Conservation (phyloP, 805 yeast species). For the Candida ascalaphidarum region DNA sequence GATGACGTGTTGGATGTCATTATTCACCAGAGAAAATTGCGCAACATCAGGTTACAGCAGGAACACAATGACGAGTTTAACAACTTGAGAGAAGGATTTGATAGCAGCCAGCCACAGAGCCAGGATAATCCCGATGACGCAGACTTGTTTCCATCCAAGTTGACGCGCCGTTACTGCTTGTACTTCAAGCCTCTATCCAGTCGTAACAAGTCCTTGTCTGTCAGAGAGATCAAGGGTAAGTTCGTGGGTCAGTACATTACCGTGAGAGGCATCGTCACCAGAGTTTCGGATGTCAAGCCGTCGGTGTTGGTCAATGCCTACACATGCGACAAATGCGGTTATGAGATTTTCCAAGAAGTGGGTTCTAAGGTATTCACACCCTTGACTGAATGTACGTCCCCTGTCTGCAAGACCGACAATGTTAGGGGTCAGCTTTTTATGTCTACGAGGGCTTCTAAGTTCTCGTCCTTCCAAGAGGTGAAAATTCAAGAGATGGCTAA, state of each 20-base stretch:
- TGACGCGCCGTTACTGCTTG: constrained; percentile 78
- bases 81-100: constrained; percentile 29
- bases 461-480: constrained; percentile 91
- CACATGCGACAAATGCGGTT: constrained; percentile 96
- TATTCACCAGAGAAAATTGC: constrained; percentile 77
- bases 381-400: constrained; percentile 77
- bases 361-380: constrained; percentile 79
- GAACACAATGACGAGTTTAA: constrained; percentile 57
- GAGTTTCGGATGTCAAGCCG: constrained; percentile 96
- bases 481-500: constrained; percentile 89
- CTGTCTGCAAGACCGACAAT: constrained; percentile 68
- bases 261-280: constrained; percentile 86
- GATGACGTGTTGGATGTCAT: constrained; percentile 93
- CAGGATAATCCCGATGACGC: constrained; percentile 31
- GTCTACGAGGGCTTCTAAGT: constrained; percentile 93
- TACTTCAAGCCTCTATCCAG: constrained; percentile 76
- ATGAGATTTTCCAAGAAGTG: constrained; percentile 94
- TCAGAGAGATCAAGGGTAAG: constrained; percentile 80
- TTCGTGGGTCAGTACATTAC: constrained; percentile 83
- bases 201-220: constrained; percentile 59
- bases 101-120: constrained; percentile 6
- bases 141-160: constrained; percentile 78
- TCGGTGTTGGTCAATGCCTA: constrained; percentile 85
- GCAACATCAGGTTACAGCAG: constrained; percentile 66
- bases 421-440: constrained; percentile 84